Base-by-base conservation (phyloP, 208 protist genomes). In the Trypanosoma scelopori region DNA sequence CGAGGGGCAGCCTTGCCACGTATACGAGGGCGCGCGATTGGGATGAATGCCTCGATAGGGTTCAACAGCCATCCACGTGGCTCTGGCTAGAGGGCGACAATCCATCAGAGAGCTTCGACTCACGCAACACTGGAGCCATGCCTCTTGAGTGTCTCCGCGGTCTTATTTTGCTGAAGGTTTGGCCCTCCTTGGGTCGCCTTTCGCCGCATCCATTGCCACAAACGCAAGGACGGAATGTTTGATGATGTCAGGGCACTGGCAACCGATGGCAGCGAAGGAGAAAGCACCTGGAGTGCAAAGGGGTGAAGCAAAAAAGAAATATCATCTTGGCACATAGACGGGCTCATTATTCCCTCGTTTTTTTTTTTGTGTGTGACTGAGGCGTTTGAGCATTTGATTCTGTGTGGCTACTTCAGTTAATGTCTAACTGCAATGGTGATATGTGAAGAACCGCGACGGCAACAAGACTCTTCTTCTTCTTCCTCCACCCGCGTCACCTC, bases 81-180 rank as follows among this genome's bases (percentile, higher is more conserved):
- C 49, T 94, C 3, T 94, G 89, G 89, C 59, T 94, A 13, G 89
- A 94, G 73, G 89, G 89, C 3, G 89, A 94, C 66, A 94, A 94
- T 71, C 74, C 70, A 12, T 16, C 3, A 0, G 71, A 88, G 28
- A 94, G 89, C 64, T 82, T 90, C 47, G 89, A 94, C 70, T 94
- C 89, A 12, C 73, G 89, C 0, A 42, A 68, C 15, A 82, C 81
- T 42, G 89, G 89, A 0, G 71, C 81, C 1, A 69, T 94, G 16
- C 89, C 89, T 0, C 49, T 88, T 25, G 85, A 94, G 52, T 94
- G 89, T 63, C 70, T 94, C 15, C 76, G 83, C 1, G 89, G 83
- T 1, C 56, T 64, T 22, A 85, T 89, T 1, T 39, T 91, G 12
- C 68, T 74, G 0, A 74, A 78, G 20, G 27, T 64, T 25, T 84